phyloP scores from a whole-genome alignment of 2,329 filamentous ascomycete species.

The Fusarium udum region DNA sequence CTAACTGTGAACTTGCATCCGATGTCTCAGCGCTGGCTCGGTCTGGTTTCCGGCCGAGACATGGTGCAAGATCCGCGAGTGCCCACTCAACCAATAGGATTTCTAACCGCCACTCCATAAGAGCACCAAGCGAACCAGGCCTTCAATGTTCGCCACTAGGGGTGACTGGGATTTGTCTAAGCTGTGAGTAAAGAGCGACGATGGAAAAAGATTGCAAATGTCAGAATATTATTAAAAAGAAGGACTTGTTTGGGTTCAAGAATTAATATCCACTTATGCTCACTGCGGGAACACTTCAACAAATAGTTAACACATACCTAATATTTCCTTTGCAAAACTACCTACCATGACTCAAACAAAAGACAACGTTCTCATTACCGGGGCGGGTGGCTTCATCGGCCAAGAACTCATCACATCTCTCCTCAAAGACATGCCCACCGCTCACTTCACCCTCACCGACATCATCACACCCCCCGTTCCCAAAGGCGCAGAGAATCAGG shows the following conservation, averaged over 20 bases:
- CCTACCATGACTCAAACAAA: slow-evolving; percentile 19
- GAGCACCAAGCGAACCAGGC: accelerated
- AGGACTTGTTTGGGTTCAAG: accelerated
- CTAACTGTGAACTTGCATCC: accelerated
- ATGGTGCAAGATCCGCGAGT: accelerated
- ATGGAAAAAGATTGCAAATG: background rate
- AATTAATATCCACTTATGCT: accelerated
- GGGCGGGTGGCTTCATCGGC: slow-evolving; percentile 71
- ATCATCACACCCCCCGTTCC: slow-evolving; percentile 63
- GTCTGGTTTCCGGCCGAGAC: background rate
- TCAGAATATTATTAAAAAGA: background rate
- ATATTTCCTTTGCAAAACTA: accelerated
- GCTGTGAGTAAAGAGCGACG: too few species aligned
- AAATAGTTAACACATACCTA: background rate
- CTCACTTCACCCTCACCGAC: slow-evolving; percentile 65
- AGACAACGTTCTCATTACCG: slow-evolving; percentile 66
- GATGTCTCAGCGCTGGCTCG: background rate
- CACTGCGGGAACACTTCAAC: accelerated
- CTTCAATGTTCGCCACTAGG: background rate
- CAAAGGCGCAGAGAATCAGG: slow-evolving; percentile 42
- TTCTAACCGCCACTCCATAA: background rate
- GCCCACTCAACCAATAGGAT: background rate
- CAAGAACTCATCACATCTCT: slow-evolving; percentile 68
- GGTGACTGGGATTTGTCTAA: background rate
- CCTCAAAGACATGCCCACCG: slow-evolving; percentile 49